A percentile compares a stretch with the other conserved stretches of the same genome.
These are phyloP conservation scores for Arbutus unedo DNA, from an alignment of 148 eudicot species.

Conservation along the genomic window DNA sequence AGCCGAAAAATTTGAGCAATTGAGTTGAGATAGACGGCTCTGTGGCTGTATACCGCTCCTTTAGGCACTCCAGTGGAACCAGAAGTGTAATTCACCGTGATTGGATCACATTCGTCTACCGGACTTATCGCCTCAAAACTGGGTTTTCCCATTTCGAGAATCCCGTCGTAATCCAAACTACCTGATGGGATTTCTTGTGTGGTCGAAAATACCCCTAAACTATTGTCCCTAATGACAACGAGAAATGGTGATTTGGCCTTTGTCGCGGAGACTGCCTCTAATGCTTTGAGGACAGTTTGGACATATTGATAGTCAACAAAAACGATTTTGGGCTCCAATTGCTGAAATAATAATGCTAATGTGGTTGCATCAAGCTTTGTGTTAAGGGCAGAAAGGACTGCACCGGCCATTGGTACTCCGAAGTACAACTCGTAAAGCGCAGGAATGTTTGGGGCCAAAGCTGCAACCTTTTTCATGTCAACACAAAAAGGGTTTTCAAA, in stretches of 20 bases:
- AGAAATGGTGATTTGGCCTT: conserved; percentile 17
- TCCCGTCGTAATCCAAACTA: conserved; percentile 19
- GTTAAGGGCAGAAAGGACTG: conserved; percentile 32
- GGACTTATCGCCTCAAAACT: conserved; percentile 24
- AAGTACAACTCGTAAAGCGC: conserved; percentile 38
- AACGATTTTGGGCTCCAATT: conserved; percentile 29
- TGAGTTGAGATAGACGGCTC: conserved; percentile 32
- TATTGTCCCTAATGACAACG: conserved; percentile 21
- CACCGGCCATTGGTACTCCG: conserved; percentile 39
- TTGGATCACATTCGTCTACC: conserved; percentile 27
- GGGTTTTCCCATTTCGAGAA: conserved; percentile 25
- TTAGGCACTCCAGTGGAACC: conserved; percentile 43
- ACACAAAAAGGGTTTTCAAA: not conserved
- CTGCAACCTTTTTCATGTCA: conserved; percentile 18
- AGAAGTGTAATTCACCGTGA: conserved; percentile 38
- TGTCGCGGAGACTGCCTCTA: not conserved
- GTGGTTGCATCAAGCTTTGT: conserved; percentile 22
- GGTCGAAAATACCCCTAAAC: not conserved
- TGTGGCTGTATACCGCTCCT: conserved; percentile 39
- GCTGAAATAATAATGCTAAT: conserved; percentile 17
- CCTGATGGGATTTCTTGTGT: not conserved
- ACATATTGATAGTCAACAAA: conserved; percentile 31
- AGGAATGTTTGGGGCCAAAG: conserved; percentile 35
- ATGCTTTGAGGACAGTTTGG: conserved; percentile 22
- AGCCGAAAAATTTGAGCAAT: conserved; percentile 23